Conservation (phyloP, 2,329 filamentous ascomycete species). For the Colletotrichum liaoningense region DNA sequence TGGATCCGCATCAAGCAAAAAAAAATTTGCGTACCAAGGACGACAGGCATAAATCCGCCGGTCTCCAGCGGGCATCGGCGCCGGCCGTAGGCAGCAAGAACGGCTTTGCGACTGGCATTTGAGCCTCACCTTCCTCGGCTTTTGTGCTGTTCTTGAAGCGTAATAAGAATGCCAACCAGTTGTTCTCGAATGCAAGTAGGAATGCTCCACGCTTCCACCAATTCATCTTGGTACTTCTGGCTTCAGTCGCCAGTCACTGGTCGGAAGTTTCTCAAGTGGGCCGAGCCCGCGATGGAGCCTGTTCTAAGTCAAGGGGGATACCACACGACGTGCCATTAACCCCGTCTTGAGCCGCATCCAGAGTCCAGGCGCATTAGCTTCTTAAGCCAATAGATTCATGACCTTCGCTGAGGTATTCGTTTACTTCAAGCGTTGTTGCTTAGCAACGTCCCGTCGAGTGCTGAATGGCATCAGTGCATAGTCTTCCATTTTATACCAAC, state of each 20-base stretch:
- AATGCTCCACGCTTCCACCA: neutral
- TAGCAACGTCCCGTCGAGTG: no score
- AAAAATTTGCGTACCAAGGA: neutral
- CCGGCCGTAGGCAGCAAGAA: neutral
- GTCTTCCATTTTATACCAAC: no score
- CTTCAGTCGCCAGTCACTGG: no score
- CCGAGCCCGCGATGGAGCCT: neutral
- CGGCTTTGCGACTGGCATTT: neutral
- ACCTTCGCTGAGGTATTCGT: no score
- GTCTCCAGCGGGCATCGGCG: conserved; percentile 28
- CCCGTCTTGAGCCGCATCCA: no score
- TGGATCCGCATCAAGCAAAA: neutral
- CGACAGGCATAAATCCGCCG: neutral
- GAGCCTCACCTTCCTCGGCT: neutral
- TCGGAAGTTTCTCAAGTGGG: neutral
- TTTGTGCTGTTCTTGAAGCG: neutral
- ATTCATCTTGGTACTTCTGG: neutral
- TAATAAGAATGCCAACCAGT: neutral
- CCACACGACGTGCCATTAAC: no score
- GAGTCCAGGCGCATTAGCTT: no score
- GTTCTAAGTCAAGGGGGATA: no score
- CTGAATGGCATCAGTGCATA: no score
- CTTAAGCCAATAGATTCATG: no score
- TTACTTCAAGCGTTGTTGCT: no score
- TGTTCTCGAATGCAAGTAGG: neutral